phyloP scores from a whole-genome alignment of 805 yeast genomes.

The Groenewaldozyma tartarivorans region DNA sequence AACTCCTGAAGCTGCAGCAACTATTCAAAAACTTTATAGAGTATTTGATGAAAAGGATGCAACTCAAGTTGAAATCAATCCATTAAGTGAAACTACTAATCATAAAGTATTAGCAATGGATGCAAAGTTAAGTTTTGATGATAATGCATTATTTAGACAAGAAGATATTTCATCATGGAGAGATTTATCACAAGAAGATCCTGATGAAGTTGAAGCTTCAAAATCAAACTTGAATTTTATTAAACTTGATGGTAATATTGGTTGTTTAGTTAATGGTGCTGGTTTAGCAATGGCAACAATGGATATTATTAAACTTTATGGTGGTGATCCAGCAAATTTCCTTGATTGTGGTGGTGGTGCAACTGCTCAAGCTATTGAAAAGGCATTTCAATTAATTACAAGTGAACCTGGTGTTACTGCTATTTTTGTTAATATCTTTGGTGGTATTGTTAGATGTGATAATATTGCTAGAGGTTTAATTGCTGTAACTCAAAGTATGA shows the following conservation, averaged over 20 bases:
- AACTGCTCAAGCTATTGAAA: slow-evolving; percentile 94
- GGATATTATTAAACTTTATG: slow-evolving; percentile 97
- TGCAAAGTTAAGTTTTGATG: slow-evolving; percentile 97
- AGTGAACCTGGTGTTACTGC: slow-evolving; percentile 85
- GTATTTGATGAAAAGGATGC: slow-evolving; percentile 89
- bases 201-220: slow-evolving; percentile 91
- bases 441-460: slow-evolving; percentile 99
- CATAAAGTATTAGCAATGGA: slow-evolving; percentile 94
- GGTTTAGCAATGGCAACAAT: slow-evolving; percentile 99
- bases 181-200: slow-evolving; percentile 95
- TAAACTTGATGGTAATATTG: slow-evolving; percentile 97
- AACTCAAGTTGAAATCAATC: slow-evolving; percentile 97
- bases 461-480: slow-evolving; percentile 94
- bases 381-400: slow-evolving; percentile 88
- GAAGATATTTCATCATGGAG: slow-evolving; percentile 93
- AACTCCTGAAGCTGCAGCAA: slow-evolving; percentile 75
- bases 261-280: slow-evolving; percentile 98
- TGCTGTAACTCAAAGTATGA: slow-evolving; percentile 86
- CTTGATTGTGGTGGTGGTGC: slow-evolving; percentile 99
- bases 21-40: slow-evolving; percentile 78
- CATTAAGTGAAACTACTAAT: slow-evolving; percentile 86
- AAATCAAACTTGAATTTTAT: slow-evolving; percentile 88
- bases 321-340: slow-evolving; percentile 99
- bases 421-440: slow-evolving; percentile 96
- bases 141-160: slow-evolving; percentile 92